Conservation (phyloP, 73 alveolate species). For the Vitrella brassicaformis region DNA sequence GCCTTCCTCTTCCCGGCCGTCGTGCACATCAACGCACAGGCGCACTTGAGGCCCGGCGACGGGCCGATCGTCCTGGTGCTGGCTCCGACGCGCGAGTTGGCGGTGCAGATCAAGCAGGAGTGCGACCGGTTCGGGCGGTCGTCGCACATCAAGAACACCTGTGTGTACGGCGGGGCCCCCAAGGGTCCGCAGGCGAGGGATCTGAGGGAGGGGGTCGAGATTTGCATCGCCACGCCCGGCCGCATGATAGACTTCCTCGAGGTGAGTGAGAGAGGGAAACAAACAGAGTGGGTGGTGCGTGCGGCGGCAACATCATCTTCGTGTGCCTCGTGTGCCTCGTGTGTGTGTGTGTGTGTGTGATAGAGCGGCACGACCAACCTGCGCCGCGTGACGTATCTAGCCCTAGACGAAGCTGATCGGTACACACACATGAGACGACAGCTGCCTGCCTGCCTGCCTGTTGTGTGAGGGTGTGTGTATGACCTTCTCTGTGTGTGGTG, state of each 20-base stretch:
- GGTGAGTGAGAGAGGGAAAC: conserved; percentile 8
- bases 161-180: conserved; percentile 78
- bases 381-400: conserved; percentile 60
- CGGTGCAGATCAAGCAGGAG: conserved; percentile 67
- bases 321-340: no score
- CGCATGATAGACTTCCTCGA: conserved; percentile 70
- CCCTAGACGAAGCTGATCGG: conserved; percentile 82
- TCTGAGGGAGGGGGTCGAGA: conserved; percentile 61
- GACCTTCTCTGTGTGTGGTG: background rate
- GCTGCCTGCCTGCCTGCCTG: background rate
- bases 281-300: no score
- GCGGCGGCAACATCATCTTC: no score
- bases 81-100: conserved; percentile 92
- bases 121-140: conserved; percentile 41
- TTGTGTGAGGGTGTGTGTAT: no score
- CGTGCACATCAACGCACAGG: conserved; percentile 47
- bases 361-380: conserved; percentile 30
- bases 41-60: conserved; percentile 45
- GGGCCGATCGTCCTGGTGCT: conserved; percentile 81
- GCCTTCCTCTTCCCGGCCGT: conserved; percentile 58
- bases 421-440: no score
- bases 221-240: conserved; percentile 89
- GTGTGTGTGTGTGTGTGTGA: no score
- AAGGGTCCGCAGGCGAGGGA: conserved; percentile 36
- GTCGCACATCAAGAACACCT: conserved; percentile 49